Evolutionary conservation across 129 eudicot species (phyloP), one percentile per base, ranked within the genome.

Genomic region (Mikania micrantha): DNA sequence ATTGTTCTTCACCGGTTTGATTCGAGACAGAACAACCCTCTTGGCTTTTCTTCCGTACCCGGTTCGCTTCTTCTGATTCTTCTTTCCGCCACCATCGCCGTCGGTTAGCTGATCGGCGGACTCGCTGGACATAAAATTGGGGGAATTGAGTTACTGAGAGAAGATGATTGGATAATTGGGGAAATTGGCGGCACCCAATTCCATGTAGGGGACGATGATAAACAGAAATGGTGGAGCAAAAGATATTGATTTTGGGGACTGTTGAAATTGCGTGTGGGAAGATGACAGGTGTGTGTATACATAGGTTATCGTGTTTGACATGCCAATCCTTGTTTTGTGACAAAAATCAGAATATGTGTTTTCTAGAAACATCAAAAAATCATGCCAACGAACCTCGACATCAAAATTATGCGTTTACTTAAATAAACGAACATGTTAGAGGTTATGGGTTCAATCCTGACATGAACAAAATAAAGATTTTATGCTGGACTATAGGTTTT

Each of bases 21-120:
- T 72, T 71, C 84, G 58, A 73, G 80, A 72, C 7, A 80, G 39
- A 20, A 79, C 76, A 57, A 67, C 57, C 82, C 56, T 73, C 32
- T 77, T 81, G 10, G 72, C 75, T 73, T 60, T 82, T 48, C 63
- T 80, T 13, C 61, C 65, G 10, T 77, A 39, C 40, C 74, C 66
- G 11, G 0, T n/a, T 12, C 45, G 29, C 45, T 45, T 28, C 67
- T 57, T 39, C 53, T 39, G 38, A 8, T n/a, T 56, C 74, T 16
- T 25, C 41, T 24, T 22, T 8, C 34, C 53, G 54, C 53, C 54
- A 52, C 19, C 71, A 73, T 64, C 78, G 53, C 34, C 64, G 40
- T 17, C 54, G 36, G 34, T 50, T 64, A 63, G 52, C 17, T 50
- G 71, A 19, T 40, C 57, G 40, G 38, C 48, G 34, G 35, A 34